Conservation (phyloP, 1,284 basidiomycete genomes). For the Leccinum laetum region DNA sequence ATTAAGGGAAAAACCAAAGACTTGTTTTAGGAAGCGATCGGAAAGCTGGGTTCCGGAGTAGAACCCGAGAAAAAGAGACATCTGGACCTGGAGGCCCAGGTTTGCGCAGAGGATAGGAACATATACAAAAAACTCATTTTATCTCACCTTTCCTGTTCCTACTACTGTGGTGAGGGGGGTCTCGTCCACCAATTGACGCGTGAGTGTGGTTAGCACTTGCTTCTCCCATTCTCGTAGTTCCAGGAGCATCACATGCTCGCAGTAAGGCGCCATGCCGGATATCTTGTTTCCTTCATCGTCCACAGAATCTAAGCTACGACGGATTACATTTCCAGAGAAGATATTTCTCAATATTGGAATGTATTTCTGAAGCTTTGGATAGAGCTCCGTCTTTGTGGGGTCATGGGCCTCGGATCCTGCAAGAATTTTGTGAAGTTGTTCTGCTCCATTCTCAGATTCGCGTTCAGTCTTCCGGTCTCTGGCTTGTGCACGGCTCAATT, state of each 20-base stretch:
- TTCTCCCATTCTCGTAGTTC: background rate
- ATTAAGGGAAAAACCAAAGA: background rate
- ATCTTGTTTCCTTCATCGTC: background rate
- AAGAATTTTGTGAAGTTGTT: background rate
- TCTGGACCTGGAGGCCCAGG: background rate
- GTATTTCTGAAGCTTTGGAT: background rate
- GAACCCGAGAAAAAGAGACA: no score
- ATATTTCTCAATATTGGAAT: background rate
- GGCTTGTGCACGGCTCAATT: background rate
- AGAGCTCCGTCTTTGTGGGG: background rate
- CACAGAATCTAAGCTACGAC: background rate
- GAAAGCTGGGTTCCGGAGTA: no score
- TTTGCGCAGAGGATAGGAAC: background rate
- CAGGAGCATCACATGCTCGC: background rate
- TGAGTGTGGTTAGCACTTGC: background rate
- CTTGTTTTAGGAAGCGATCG: no score
- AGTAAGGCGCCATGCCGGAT: background rate
- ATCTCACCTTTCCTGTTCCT: background rate
- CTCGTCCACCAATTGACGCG: background rate
- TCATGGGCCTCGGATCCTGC: background rate
- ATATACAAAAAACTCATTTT: background rate
- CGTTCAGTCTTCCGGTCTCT: background rate
- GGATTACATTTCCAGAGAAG: background rate
- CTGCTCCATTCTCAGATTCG: background rate
- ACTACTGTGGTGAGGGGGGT: background rate